Percentiles rank a stretch among this genome's conserved stretches.
Evolutionary conservation across 371 early-diverging fungal species (phyloP).

Genomic region (Rozella allomycis): DNA sequence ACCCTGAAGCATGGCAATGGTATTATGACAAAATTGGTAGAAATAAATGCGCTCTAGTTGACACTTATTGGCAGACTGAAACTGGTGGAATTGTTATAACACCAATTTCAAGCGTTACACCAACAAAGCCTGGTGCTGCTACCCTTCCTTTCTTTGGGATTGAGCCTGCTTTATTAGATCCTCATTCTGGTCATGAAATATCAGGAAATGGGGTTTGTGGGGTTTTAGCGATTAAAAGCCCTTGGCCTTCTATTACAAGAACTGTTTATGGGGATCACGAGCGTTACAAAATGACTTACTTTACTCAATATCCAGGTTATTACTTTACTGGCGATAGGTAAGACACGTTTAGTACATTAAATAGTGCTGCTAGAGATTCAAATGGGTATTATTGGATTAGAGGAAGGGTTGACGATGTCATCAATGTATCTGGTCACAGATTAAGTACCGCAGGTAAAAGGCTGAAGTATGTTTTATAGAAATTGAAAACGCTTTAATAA

Average conservation of each 20-base stretch:
- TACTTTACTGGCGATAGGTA: slow-evolving; percentile 27
- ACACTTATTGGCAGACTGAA: slow-evolving; percentile 94
- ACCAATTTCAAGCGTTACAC: slow-evolving; percentile 63
- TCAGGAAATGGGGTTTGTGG: slow-evolving; percentile 44
- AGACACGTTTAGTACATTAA: slow-evolving; percentile 51
- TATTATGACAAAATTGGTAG: slow-evolving; percentile 71
- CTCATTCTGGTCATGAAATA: slow-evolving; percentile 35
- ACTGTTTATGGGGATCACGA: slow-evolving; percentile 72
- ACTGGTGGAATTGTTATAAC: slow-evolving; percentile 83
- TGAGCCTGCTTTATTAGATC: slow-evolving; percentile 59
- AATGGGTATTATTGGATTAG: slow-evolving; percentile 90
- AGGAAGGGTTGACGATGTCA: slow-evolving; percentile 76
- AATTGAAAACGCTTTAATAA: slow-evolving; percentile 69
- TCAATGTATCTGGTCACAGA: slow-evolving; percentile 94
- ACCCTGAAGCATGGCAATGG: slow-evolving; percentile 92
- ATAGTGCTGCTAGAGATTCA: slow-evolving; percentile 64
- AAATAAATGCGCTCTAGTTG: slow-evolving; percentile 70
- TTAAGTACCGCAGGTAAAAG: slow-evolving; percentile 78
- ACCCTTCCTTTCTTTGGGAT: slow-evolving; percentile 93
- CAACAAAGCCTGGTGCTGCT: slow-evolving; percentile 84
- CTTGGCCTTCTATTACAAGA: slow-evolving; percentile 91
- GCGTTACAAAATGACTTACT: slow-evolving; percentile 74
- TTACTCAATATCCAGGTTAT: slow-evolving; percentile 59
- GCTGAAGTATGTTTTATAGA: too few species aligned
- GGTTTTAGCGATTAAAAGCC: slow-evolving; percentile 59